These are phyloP conservation scores for Calonectria hongkongensis DNA, from an alignment of 2,329 filamentous ascomycete genomes.

Conservation along the genomic window DNA sequence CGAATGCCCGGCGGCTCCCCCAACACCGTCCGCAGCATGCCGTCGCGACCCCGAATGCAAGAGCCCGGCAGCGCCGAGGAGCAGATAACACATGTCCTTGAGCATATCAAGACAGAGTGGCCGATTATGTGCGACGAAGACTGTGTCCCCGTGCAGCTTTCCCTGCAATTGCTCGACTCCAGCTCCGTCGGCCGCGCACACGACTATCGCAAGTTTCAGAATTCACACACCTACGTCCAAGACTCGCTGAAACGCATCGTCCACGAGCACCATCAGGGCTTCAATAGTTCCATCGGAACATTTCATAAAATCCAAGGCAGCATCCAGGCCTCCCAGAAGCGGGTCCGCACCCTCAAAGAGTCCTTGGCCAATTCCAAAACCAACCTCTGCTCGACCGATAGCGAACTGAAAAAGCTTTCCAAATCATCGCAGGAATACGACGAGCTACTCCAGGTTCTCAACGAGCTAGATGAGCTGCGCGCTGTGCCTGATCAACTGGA, in stretches of 20 bases:
- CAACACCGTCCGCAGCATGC: constrained; percentile 56
- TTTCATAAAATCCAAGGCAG: constrained; percentile 99
- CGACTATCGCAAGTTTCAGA: constrained; percentile 89
- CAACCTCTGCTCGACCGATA: constrained; percentile 89
- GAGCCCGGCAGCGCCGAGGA: constrained; percentile 70
- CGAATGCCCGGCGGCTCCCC: constrained; percentile 43
- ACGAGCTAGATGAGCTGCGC: constrained; percentile 90
- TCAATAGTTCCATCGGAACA: constrained; percentile 98
- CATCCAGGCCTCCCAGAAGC: constrained; percentile 90
- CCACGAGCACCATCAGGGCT: constrained; percentile 98
- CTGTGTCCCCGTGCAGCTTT: constrained; percentile 94
- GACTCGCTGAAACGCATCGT: constrained; percentile 95
- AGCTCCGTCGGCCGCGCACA: constrained; percentile 95
- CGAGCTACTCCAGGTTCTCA: constrained; percentile 87
- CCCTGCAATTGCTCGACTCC: constrained; percentile 94
- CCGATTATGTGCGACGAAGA: constrained; percentile 91
- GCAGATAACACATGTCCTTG: constrained; percentile 79
- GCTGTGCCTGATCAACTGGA: constrained; percentile 94
- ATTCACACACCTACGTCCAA: constrained; percentile 92
- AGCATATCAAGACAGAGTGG: constrained; percentile 92
- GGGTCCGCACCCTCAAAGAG: constrained; percentile 87
- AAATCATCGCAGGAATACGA: constrained; percentile 93
- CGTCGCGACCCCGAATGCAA: constrained; percentile 61
- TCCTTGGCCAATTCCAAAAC: constrained; percentile 88
- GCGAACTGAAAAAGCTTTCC: constrained; percentile 92